A percentile compares a stretch with the other conserved stretches of the same genome.
Conservation (phyloP, 768 basidiomycete genomes). For the Botryobasidium botryosum region DNA sequence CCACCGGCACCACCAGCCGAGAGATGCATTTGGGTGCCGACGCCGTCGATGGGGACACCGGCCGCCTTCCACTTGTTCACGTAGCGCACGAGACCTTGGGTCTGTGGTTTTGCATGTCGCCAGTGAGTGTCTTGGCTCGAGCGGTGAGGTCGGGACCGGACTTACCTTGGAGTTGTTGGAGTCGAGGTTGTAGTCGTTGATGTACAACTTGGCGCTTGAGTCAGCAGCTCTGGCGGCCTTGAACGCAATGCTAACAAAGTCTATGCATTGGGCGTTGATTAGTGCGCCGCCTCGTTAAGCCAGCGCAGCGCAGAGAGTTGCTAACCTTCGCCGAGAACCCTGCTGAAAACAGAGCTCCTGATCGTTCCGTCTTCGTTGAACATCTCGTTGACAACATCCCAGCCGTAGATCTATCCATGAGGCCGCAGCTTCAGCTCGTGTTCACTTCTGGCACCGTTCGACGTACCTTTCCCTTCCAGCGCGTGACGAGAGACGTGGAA, state of each 20-base stretch:
- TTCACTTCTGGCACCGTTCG: no score
- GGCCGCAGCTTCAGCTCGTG: neutral
- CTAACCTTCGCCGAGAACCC: conserved; percentile 3
- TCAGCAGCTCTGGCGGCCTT: conserved; percentile 4
- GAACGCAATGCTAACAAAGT: neutral
- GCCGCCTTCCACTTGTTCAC: neutral
- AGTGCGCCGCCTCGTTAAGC: neutral
- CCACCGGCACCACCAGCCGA: neutral
- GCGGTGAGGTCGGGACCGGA: no score
- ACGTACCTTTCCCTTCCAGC: neutral
- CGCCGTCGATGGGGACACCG: neutral
- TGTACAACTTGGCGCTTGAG: conserved; percentile 2
- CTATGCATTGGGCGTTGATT: neutral
- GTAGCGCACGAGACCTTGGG: neutral
- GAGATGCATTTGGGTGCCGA: neutral
- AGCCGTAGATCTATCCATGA: no score
- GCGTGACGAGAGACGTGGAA: neutral
- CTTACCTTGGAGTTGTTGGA: no score
- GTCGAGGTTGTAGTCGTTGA: conserved; percentile 4
- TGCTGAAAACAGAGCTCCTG: conserved; percentile 2
- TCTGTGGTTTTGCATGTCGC: neutral
- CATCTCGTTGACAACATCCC: no score
- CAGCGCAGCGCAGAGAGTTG: neutral
- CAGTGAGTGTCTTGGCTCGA: no score
- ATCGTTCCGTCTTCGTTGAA: no score